Evolutionary conservation across 1,284 basidiomycete species (phyloP).

Genomic region (Naganishia liquefaciens): DNA sequence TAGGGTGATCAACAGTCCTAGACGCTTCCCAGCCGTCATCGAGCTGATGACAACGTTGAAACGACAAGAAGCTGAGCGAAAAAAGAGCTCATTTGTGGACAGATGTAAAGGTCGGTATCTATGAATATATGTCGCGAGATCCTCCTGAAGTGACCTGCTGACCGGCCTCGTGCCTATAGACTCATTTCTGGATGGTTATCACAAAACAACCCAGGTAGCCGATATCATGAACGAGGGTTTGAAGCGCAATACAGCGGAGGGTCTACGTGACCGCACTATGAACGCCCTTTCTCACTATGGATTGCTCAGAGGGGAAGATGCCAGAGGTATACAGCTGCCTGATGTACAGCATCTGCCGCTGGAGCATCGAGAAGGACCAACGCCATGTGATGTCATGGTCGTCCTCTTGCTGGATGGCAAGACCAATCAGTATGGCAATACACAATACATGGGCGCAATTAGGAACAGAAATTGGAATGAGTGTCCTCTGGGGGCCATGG

Average conservation of each 20-base stretch:
- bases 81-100: constrained; percentile 13
- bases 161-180: background rate
- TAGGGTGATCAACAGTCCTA: background rate
- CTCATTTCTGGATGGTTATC: background rate
- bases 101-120: constrained; percentile 7
- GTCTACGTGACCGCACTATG: constrained; percentile 9
- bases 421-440: background rate
- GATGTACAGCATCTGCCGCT: constrained; percentile 3
- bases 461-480: background rate
- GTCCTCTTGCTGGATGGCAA: constrained; percentile 1
- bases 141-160: background rate
- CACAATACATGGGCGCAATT: background rate
- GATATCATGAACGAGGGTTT: background rate
- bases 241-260: background rate
- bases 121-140: background rate
- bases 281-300: background rate
- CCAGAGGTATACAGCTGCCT: constrained; percentile 16
- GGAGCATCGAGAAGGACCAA: constrained; percentile 4
- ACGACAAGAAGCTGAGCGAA: constrained; percentile 1
- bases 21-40: background rate
- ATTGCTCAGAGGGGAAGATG: too few relatives aligned
- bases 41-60: constrained; percentile 5
- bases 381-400: constrained; percentile 11
- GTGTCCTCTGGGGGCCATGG: background rate
- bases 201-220: background rate